Conservation (phyloP, 768 basidiomycete genomes). For the Leucosporidium creatinivorum region DNA sequence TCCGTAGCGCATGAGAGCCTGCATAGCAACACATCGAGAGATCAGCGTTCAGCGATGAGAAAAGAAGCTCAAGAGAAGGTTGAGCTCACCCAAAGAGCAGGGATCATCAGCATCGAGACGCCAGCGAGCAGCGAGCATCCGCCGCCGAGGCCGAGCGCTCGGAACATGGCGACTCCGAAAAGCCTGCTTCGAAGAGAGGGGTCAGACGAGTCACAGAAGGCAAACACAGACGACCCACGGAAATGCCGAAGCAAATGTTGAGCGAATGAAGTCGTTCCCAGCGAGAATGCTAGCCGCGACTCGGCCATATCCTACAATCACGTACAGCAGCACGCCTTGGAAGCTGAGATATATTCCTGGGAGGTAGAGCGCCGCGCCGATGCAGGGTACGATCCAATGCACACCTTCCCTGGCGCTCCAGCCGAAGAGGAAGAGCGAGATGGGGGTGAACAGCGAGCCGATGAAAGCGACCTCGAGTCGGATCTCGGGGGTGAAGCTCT, state of each 20-base stretch:
- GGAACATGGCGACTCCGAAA: slow-evolving; percentile 38
- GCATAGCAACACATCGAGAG: too few species aligned
- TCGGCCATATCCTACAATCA: neutral
- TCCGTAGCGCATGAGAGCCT: too few species aligned
- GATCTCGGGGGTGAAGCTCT: slow-evolving; percentile 14
- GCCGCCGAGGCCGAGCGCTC: slow-evolving; percentile 40
- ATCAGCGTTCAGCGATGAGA: too few species aligned
- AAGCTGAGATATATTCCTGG: slow-evolving; percentile 21
- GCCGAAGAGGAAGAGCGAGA: slow-evolving; percentile 38
- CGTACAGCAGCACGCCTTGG: slow-evolving; percentile 16
- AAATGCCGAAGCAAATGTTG: too few species aligned
- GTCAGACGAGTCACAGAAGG: too few species aligned
- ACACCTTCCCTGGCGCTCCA: slow-evolving; percentile 34
- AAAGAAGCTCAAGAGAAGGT: too few species aligned
- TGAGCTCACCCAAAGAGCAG: slow-evolving; percentile 28
- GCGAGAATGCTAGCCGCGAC: slow-evolving; percentile 31
- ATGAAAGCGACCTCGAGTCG: slow-evolving; percentile 26
- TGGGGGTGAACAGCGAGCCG: slow-evolving; percentile 25
- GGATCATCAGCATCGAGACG: slow-evolving; percentile 40
- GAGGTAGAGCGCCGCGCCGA: slow-evolving; percentile 22
- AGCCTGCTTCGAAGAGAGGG: too few species aligned
- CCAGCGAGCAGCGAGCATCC: slow-evolving; percentile 41
- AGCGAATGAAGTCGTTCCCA: slow-evolving; percentile 27
- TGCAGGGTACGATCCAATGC: slow-evolving; percentile 15
- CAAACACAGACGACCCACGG: too few species aligned